Evolutionary conservation across 2,329 filamentous ascomycete genomes (phyloP).

Genomic region (Penicillium sp.): DNA sequence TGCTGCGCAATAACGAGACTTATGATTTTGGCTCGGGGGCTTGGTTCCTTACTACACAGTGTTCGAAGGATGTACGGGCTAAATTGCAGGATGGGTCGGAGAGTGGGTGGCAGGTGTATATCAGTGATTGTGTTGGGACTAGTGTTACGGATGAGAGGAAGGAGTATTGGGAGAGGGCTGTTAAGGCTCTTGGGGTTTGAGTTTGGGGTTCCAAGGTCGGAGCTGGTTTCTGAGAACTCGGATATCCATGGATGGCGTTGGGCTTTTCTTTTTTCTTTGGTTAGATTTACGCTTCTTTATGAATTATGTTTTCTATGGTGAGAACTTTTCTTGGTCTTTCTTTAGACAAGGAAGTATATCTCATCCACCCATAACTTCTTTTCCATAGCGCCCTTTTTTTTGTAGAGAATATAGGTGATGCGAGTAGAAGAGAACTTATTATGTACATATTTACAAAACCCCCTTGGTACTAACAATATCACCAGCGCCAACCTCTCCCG

Average conservation of each 20-base stretch:
- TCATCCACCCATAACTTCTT: not conserved
- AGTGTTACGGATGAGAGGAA: constrained; percentile 45
- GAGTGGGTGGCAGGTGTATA: constrained; percentile 51
- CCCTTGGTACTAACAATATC: constrained; percentile 97
- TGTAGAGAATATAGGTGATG: too few relatives aligned
- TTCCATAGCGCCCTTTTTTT: too few relatives aligned
- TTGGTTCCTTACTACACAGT: constrained; percentile 59
- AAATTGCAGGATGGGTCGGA: constrained; percentile 47
- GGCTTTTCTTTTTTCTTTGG: not conserved
- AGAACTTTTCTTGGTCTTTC: not conserved
- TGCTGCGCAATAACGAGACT: constrained; percentile 48
- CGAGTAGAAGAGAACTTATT: too few relatives aligned
- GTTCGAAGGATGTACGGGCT: constrained; percentile 41
- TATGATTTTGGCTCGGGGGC: constrained; percentile 56
- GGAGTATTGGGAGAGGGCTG: constrained; percentile 49
- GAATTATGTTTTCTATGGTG: not conserved
- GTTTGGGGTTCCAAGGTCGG: not conserved
- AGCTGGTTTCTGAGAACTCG: constrained; percentile 11
- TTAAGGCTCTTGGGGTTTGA: constrained; percentile 36
- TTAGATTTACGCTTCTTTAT: not conserved
- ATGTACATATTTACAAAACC: constrained; percentile 54
- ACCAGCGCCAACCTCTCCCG: constrained; percentile 76
- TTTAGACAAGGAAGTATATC: not conserved
- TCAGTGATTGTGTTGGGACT: constrained; percentile 53
- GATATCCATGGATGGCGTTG: not conserved